Evolutionary conservation across 83 land plant genomes (phyloP).

Genomic region (Picea mariana): DNA sequence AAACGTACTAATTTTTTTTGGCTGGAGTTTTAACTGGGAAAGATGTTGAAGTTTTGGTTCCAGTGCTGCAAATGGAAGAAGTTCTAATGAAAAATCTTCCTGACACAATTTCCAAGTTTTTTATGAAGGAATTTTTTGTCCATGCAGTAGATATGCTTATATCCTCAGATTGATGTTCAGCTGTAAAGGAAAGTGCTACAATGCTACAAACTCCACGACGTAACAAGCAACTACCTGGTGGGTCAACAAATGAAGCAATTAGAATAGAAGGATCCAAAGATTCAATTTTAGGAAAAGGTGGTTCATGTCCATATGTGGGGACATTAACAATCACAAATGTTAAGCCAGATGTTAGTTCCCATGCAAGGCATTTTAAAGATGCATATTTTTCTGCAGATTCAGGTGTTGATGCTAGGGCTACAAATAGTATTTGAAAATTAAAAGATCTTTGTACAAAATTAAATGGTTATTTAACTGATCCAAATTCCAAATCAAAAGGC

Average conservation of each 20-base stretch:
- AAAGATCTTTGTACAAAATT: constrained; percentile 36
- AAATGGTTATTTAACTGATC: constrained; percentile 13
- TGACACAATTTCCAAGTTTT: constrained; percentile 35
- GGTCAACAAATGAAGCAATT: not conserved
- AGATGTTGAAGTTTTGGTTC: constrained; percentile 35
- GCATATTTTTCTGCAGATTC: constrained; percentile 35
- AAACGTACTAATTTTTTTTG: constrained; percentile 56
- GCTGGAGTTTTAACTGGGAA: constrained; percentile 45
- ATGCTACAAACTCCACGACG: not conserved
- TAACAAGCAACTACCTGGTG: not conserved
- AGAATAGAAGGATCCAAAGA: constrained; percentile 7
- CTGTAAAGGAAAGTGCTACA: constrained; percentile 9
- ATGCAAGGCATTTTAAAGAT: constrained; percentile 37
- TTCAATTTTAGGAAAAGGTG: not conserved
- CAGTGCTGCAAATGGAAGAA: constrained; percentile 51
- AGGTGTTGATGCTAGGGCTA: constrained; percentile 22
- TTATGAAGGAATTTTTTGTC: constrained; percentile 58
- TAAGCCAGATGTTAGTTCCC: constrained; percentile 18
- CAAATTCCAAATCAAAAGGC: constrained; percentile 31
- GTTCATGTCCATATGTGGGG: not conserved
- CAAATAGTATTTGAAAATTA: constrained; percentile 39
- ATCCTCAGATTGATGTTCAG: constrained; percentile 9
- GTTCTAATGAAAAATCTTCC: constrained; percentile 54
- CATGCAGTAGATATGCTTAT: constrained; percentile 41
- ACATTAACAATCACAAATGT: constrained; percentile 16